Evolutionary conservation across 208 protist genomes (phyloP), one percentile per base, ranked within the genome.

Genomic region (Leishmania arabica): DNA sequence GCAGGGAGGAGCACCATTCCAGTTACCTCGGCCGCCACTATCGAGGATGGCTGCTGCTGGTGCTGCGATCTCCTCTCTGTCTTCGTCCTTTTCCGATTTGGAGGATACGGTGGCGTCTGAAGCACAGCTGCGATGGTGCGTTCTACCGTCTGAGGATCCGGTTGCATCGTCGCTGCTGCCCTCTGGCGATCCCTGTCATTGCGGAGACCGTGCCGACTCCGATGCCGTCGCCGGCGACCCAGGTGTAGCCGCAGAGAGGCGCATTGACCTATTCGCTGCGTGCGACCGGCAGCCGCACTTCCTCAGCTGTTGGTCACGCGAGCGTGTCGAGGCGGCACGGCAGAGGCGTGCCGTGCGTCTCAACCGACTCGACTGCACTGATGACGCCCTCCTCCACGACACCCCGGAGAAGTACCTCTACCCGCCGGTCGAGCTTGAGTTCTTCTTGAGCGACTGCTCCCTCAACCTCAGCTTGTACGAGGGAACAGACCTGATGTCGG

Each of bases 381-480:
- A 86, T 60, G 82, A 86, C 60, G 49, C 78, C 24, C 21, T 82
- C 34, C 82, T 86, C 54, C 82, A 86, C 66, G 66, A 82, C 82
- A 77, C 74, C 60, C 27, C 84, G 6, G 84, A 81, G 45, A 64
- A 60, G 56, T 84, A 81, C 72, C 76, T 88, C 15, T 84, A 84
- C 68, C 85, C 85, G 21, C 76, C 86, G 1, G 75, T 90, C 3
- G 54, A 77, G 34, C 45, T 90, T 37, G 86, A 91, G 82, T 51
- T 93, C 13, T 88, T 80, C 74, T 77, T 93, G 17, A 81, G 81
- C 54, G 85, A 86, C 66, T 91, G 88, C 74, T 79, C 86, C 76
- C 24, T 86, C 19, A 85, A 83, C 82, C 58, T 87, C 34, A 83
- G 88, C 34, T 75, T 93, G 0, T 93, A 93, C 75, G 88, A 89